Conservation (phyloP, 208 protist species). For the Zelonia costaricensis region DNA sequence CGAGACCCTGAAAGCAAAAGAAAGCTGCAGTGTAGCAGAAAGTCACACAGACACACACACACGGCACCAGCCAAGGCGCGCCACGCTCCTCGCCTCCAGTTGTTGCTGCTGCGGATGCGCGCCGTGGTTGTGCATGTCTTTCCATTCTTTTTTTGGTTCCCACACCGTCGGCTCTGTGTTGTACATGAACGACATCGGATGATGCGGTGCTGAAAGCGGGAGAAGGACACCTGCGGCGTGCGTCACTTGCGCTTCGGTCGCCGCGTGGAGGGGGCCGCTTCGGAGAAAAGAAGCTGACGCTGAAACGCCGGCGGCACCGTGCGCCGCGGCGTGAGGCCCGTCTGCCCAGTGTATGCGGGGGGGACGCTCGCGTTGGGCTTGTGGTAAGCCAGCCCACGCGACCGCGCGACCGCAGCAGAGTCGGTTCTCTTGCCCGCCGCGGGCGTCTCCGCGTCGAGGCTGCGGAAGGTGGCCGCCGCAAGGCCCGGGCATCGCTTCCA, state of each 20-base stretch:
- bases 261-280: slow-evolving; percentile 28
- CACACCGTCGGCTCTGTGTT: no score
- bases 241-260: slow-evolving; percentile 46
- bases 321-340: background rate
- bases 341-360: background rate
- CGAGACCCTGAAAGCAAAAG: no score
- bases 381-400: background rate
- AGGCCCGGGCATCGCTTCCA: slow-evolving; percentile 4
- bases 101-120: no score
- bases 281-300: slow-evolving; percentile 19
- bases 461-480: slow-evolving; percentile 4
- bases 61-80: no score
- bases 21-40: no score
- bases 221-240: background rate
- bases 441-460: background rate
- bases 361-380: background rate
- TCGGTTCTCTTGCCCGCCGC: no score
- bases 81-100: no score
- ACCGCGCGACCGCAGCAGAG: background rate
- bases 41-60: no score
- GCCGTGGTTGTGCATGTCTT: no score
- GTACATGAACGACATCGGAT: slow-evolving; percentile 8
- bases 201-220: no score
- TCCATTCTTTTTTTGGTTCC: no score
- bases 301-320: slow-evolving; percentile 32